Evolutionary conservation across 805 yeast genomes (phyloP), one percentile per base, ranked within the genome.

Genomic region (Saturnispora quitensis): DNA sequence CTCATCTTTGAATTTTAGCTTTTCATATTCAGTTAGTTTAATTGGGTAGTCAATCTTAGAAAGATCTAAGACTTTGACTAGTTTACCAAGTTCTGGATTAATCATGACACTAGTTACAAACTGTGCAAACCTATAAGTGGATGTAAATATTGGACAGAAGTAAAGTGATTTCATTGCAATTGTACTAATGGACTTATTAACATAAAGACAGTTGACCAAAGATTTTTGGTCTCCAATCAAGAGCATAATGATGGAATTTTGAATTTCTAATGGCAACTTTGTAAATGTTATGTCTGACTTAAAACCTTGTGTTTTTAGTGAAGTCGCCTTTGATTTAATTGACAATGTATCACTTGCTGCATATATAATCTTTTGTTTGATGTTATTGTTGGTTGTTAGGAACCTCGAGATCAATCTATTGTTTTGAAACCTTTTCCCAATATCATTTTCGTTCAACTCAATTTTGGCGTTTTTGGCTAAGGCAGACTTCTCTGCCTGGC

Each of bases 101-200:
- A 76, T 70, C 43, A 85, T 71, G n/a, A 89, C 65, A 5, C 81
- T 74, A 2, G 89, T 74, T 5, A 89, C 80, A 59, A 89, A 82
- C 65, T 89, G 96, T 0, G 88, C 93, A 43, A 86, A 77, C 42
- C 96, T 70, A 62, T 85, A 89, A 6, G 90, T 82, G 2, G 95
- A 81, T 0, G 80, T 76, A 57, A 89, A 76, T 13, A 59, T 54
- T 3, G 90, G 80, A 7, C 66, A 55, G 13, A 69, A 60, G 63
- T 86, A 89, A 10, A 88, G 65, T 24, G 73, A 70, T 5, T 74
- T 74, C 56, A 80, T 77, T 2, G 83, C 75, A 6, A 79, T 67
- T 34, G 61, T 63, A 62, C 81, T 75, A 57, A 84, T 74, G 35
- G 67, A 60, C 52, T 70, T 76, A 62, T 74, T 73, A 7, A 82